Evolutionary conservation across 2,329 filamentous ascomycete species (phyloP).

Genomic region (Xylariaceae sp.): DNA sequence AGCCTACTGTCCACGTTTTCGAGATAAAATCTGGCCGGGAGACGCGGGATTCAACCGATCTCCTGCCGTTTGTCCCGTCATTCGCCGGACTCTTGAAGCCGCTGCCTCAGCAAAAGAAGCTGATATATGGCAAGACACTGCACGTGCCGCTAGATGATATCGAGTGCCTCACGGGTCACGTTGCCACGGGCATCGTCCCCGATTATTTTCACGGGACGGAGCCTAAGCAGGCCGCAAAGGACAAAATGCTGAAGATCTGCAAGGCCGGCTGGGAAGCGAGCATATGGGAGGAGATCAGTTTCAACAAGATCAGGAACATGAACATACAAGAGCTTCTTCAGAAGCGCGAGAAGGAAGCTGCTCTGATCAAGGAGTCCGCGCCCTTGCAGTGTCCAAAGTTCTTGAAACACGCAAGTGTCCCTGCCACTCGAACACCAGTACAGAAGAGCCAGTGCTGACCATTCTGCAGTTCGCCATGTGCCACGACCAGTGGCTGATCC

Average conservation of each 20-base stretch:
- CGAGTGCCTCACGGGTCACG: conserved; percentile 72
- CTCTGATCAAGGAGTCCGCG: conserved; percentile 54
- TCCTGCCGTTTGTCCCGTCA: conserved; percentile 71
- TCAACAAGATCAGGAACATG: conserved; percentile 74
- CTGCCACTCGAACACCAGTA: conserved; percentile 31
- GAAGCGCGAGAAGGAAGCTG: conserved; percentile 57
- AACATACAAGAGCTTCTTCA: conserved; percentile 72
- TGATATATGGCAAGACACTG: conserved; percentile 60
- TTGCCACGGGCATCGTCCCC: conserved; percentile 51
- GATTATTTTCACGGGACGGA: conserved; percentile 51
- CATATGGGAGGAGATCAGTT: conserved; percentile 78
- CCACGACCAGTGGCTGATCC: conserved; percentile 93
- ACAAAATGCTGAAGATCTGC: conserved; percentile 61
- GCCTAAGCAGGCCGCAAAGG: conserved; percentile 47
- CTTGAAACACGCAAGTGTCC: conserved; percentile 71
- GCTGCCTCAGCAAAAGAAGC: conserved; percentile 57
- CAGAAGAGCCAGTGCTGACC: conserved; percentile 9
- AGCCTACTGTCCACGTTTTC: conserved; percentile 67
- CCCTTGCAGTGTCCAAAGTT: conserved; percentile 70
- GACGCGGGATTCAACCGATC: conserved; percentile 70
- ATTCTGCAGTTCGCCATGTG: conserved; percentile 74
- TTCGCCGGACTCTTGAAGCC: conserved; percentile 62
- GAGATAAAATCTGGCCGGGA: conserved; percentile 65
- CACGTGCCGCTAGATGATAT: conserved; percentile 70
- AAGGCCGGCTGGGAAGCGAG: conserved; percentile 65